phyloP scores from a whole-genome alignment of 306 rosid species.

The Mimosa bimucronata region DNA sequence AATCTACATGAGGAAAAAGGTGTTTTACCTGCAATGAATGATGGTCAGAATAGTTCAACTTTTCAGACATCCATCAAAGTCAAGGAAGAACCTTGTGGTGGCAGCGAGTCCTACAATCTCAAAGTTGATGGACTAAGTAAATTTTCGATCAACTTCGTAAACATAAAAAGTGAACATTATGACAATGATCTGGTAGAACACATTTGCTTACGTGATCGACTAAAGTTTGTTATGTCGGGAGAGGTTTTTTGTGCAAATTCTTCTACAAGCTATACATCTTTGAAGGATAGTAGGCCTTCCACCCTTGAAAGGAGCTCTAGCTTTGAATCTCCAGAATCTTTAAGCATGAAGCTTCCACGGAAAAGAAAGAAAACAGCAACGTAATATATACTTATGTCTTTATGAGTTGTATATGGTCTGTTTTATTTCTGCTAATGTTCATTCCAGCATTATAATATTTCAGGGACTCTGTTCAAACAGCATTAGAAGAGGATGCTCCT shows the following conservation, averaged over 20 bases:
- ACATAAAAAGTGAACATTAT: constrained; percentile 58
- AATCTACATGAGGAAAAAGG: constrained; percentile 48
- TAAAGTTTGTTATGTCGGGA: constrained; percentile 50
- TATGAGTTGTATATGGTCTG: constrained; percentile 4
- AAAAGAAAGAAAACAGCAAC: constrained; percentile 84
- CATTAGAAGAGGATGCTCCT: constrained; percentile 95
- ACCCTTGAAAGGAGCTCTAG: constrained; percentile 32
- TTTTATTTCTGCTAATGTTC: constrained; percentile 26
- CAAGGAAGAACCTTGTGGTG: constrained; percentile 70
- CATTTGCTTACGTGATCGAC: constrained; percentile 61
- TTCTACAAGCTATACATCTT: constrained; percentile 36
- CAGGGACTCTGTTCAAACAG: constrained; percentile 85
- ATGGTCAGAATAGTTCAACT: constrained; percentile 42
- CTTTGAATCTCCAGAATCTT: constrained; percentile 50
- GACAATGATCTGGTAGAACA: constrained; percentile 56
- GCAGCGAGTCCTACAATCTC: constrained; percentile 40
- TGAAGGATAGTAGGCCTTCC: constrained; percentile 45
- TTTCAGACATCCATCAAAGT: constrained; percentile 48
- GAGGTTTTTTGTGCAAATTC: constrained; percentile 41
- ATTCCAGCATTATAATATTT: constrained; percentile 26
- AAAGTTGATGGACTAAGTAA: constrained; percentile 37
- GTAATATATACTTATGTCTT: constrained; percentile 44
- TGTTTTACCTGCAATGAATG: constrained; percentile 39
- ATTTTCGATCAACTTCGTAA: constrained; percentile 37
- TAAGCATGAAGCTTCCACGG: constrained; percentile 43